A percentile compares a stretch with the other conserved stretches of the same genome.
Conservation (phyloP, 2,329 filamentous ascomycete species). For the Fusarium sp. region DNA sequence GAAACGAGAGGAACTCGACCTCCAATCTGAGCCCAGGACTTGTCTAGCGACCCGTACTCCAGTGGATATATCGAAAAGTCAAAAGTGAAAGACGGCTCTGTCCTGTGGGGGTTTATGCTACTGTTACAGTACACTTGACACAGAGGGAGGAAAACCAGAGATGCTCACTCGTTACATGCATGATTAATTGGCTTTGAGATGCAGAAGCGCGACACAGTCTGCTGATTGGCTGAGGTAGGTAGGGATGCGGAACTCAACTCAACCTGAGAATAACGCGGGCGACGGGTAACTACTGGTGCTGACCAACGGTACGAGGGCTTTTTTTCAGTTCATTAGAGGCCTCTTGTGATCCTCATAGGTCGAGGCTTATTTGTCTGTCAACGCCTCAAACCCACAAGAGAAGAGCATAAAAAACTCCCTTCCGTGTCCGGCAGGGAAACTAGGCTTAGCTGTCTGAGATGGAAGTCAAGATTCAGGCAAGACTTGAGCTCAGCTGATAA, state of each 20-base stretch:
- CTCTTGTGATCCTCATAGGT: slow-evolving; percentile 23
- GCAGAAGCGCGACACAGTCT: slow-evolving; percentile 21
- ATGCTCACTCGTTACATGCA: slow-evolving; percentile 47
- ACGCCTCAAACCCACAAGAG: slow-evolving; percentile 16
- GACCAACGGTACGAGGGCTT: slow-evolving; percentile 12
- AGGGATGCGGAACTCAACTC: slow-evolving; percentile 31
- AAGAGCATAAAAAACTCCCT: slow-evolving; percentile 6
- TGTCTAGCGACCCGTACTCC: slow-evolving; percentile 20
- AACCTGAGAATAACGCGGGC: slow-evolving; percentile 26
- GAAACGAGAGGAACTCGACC: slow-evolving; percentile 4
- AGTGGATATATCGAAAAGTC: slow-evolving; percentile 31
- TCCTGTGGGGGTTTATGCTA: slow-evolving; percentile 16
- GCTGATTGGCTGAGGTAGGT: slow-evolving; percentile 39
- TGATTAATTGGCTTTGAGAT: slow-evolving; percentile 46
- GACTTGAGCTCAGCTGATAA: too few relatives aligned
- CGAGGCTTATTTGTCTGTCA: slow-evolving; percentile 12
- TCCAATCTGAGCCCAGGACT: slow-evolving; percentile 19
- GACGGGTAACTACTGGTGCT: slow-evolving; percentile 27
- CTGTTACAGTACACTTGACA: not conserved
- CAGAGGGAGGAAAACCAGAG: slow-evolving; percentile 15
- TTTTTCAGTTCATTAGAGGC: slow-evolving; percentile 22
- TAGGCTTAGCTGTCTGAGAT: slow-evolving; percentile 16
- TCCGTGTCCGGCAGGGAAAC: slow-evolving; percentile 30
- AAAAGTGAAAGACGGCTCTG: slow-evolving; percentile 8
- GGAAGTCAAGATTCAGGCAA: slow-evolving; percentile 2